phyloP scores from a whole-genome alignment of 1,139 yeast genomes.

The Trichomonascaceae sp. region DNA sequence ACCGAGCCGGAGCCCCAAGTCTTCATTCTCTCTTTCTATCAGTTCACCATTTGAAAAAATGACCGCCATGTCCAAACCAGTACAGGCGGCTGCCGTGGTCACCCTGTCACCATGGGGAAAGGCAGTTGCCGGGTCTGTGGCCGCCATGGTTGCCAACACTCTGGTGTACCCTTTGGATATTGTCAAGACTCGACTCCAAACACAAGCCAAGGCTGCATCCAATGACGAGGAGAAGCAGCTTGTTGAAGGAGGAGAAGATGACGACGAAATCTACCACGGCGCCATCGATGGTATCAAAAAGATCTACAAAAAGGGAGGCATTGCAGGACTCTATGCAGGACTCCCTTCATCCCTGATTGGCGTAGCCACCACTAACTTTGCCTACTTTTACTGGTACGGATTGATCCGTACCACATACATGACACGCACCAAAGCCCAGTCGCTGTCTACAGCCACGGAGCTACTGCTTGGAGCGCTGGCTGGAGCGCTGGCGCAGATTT shows the following conservation, averaged over 20 bases:
- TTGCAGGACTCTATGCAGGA: constrained; percentile 68
- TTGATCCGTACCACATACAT: constrained; percentile 50
- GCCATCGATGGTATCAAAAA: constrained; percentile 50
- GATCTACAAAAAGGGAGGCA: constrained; percentile 46
- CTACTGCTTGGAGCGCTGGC: constrained; percentile 72
- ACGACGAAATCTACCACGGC: constrained; percentile 35
- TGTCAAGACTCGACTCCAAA: constrained; percentile 66
- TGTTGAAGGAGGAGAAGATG: not conserved
- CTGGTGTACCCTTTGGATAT: constrained; percentile 79
- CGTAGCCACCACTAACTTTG: constrained; percentile 67
- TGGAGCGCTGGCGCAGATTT: constrained; percentile 71
- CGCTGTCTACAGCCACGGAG: constrained; percentile 51
- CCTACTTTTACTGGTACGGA: constrained; percentile 80
- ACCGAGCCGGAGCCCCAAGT: too few species aligned
- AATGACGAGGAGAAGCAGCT: constrained; percentile 7
- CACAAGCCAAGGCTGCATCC: too few species aligned
- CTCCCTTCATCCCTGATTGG: constrained; percentile 57
- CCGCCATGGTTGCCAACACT: constrained; percentile 74
- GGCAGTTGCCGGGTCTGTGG: constrained; percentile 77
- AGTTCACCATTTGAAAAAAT: too few species aligned
- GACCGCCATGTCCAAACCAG: not conserved
- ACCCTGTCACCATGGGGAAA: constrained; percentile 41
- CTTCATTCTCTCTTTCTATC: too few species aligned
- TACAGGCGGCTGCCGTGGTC: too few species aligned
- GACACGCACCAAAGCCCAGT: constrained; percentile 18